Base-by-base conservation (phyloP, 768 basidiomycete species). In the Tulasnella sp. region DNA sequence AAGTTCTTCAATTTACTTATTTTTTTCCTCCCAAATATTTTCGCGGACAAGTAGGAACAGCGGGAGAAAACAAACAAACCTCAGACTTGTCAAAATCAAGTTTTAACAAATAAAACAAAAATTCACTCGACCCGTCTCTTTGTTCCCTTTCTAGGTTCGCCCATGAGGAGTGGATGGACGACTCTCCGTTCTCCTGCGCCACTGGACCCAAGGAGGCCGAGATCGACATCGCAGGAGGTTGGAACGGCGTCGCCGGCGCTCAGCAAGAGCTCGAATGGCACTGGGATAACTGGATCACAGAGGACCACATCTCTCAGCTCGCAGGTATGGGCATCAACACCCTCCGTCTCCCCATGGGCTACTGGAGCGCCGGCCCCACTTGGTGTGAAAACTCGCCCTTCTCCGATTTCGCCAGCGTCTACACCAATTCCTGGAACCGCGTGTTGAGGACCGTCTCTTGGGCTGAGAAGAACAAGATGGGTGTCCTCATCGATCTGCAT, bases 341-440 rank as follows among this genome's bases (percentile, higher is more conserved):
- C 69, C 84, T 91, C 58, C 81, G 88, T 48, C 66, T 91, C 38
- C 88, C 89, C 12, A 79, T 81, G 50, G 92, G 90, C 11, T 94
- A 87, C 69, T 93, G 88, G 88, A 70, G 89, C 86, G 1, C 90
- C 84, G 65, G 88, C 92, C 60, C 81, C 90, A 29, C 43, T n/a
- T 61, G 25, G 7, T 45, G 25, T 3, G 38, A 44, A 44, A 46
- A 46, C 29, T 2, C 67, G 68, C 66, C 45, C 65, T 79, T 68
- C 58, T 76, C 73, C 50, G 66, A 68, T 1, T 74, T 70, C 53
- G 68, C 70, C n/a, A 69, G 70, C 24, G 74, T 77, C 8, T 80
- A 76, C 62, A 63, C 62, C 41, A 74, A 75, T 27, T 70, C 79
- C 7, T 80, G 76, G 78, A 43, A 63, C 4, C 65, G 74, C 27